A percentile compares a stretch with the other conserved stretches of the same genome.
phyloP scores from a whole-genome alignment of 306 rosid species.

The Morella rubra region DNA sequence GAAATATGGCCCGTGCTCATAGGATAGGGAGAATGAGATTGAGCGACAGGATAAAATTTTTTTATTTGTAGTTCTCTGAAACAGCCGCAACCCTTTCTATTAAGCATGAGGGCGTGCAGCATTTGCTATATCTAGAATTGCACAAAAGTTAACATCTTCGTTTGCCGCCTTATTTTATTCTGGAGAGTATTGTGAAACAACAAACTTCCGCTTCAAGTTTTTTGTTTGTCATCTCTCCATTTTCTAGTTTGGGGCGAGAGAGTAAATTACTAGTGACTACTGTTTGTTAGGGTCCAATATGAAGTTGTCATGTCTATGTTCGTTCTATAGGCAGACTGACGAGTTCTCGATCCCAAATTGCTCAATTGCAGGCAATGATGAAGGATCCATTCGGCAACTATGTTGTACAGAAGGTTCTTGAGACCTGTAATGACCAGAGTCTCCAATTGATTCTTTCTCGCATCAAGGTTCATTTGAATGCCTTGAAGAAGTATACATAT shows the following conservation, averaged over 20 bases:
- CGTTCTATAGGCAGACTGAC: slow-evolving; percentile 1
- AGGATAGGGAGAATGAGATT: not conserved
- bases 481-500: slow-evolving; percentile 85
- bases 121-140: not conserved
- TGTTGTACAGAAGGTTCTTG: slow-evolving; percentile 94
- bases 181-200: not conserved
- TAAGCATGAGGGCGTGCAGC: not conserved
- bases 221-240: not conserved
- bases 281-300: not conserved
- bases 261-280: not conserved
- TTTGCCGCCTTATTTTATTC: not conserved
- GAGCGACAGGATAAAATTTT: not conserved
- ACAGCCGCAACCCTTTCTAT: not conserved
- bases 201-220: not conserved
- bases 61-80: not conserved
- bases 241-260: not conserved
- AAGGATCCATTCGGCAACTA: slow-evolving; percentile 97
- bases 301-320: not conserved
- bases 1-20: not conserved
- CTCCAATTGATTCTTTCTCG: slow-evolving; percentile 90
- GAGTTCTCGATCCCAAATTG: slow-evolving; percentile 16
- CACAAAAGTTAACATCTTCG: not conserved
- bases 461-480: slow-evolving; percentile 88
- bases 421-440: slow-evolving; percentile 84
- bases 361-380: slow-evolving; percentile 84